Evolutionary conservation across 2,329 filamentous ascomycete species (phyloP).

Genomic region (Graphilbum fragrans): DNA sequence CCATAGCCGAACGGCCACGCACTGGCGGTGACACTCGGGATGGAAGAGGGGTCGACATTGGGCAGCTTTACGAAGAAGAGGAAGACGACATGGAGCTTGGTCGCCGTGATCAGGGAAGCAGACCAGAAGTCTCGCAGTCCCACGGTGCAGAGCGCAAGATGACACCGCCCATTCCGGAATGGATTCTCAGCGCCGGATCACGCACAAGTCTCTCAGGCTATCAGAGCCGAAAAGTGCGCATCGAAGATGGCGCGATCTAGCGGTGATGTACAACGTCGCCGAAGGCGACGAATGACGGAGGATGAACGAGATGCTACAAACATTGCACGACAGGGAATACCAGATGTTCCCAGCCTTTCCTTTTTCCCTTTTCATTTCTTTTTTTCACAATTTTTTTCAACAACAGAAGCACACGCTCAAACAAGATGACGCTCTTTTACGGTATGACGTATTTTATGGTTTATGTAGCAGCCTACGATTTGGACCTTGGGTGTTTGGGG

Average conservation of each 20-base stretch:
- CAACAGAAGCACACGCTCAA: background rate
- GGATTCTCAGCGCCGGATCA: conserved; percentile 42
- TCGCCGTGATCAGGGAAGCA: too few species aligned
- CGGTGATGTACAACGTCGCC: too few species aligned
- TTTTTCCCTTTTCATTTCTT: background rate
- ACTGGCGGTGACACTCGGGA: background rate
- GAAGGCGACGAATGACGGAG: background rate
- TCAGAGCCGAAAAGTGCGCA: conserved; percentile 21
- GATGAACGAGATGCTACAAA: background rate
- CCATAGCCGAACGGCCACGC: background rate
- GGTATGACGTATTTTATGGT: too few species aligned
- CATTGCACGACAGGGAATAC: background rate
- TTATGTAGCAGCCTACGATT: too few species aligned
- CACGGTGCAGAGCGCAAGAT: conserved; percentile 29
- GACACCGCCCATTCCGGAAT: conserved; percentile 50
- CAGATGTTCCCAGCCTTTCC: too few species aligned
- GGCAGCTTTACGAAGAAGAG: conserved; percentile 14
- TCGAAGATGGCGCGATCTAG: too few species aligned
- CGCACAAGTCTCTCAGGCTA: conserved; percentile 37
- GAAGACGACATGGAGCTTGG: conserved; percentile 13
- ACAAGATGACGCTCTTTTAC: background rate
- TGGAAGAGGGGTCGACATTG: conserved; percentile 6
- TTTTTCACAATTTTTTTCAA: background rate
- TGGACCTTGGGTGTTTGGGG: too few species aligned
- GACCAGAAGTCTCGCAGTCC: conserved; percentile 2